These are phyloP conservation scores for Tylopilus felleus DNA, from an alignment of 768 basidiomycete species.

Conservation along the genomic window DNA sequence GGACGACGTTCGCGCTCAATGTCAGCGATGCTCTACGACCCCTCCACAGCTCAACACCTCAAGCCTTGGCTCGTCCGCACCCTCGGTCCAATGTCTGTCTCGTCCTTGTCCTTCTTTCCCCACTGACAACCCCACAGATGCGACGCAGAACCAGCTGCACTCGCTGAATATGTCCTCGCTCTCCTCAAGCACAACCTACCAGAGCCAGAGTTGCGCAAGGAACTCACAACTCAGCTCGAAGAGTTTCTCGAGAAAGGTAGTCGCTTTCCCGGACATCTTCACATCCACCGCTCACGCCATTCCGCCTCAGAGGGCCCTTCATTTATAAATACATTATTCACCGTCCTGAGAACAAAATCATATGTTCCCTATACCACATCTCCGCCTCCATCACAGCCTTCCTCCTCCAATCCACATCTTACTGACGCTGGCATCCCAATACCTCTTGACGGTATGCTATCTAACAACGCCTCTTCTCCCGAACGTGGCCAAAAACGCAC, in stretches of 20 bases:
- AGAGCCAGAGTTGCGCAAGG: conserved; percentile 77
- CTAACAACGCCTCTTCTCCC: conserved; percentile 43
- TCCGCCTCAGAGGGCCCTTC: conserved; percentile 51
- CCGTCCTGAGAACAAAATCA: conserved; percentile 79
- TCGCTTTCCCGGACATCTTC: conserved; percentile 13
- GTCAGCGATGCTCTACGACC: conserved; percentile 61
- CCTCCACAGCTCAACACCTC: conserved; percentile 59
- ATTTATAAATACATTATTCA: conserved; percentile 87
- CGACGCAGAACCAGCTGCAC: conserved; percentile 91
- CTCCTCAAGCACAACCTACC: conserved; percentile 87
- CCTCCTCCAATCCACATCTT: conserved; percentile 34
- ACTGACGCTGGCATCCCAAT: conserved; percentile 74
- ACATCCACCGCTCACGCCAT: conserved; percentile 10
- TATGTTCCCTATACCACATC: conserved; percentile 71
- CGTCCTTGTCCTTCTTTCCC: neutral
- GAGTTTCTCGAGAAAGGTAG: conserved; percentile 92
- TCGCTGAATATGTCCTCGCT: conserved; percentile 93
- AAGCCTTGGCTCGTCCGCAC: conserved; percentile 87
- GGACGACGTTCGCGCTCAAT: neutral
- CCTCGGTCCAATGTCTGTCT: conserved; percentile 80
- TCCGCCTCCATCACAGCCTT: conserved; percentile 31
- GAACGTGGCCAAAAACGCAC: conserved; percentile 65
- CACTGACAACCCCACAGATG: conserved; percentile 52
- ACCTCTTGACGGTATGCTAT: conserved; percentile 63
- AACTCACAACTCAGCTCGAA: conserved; percentile 71